phyloP scores from a whole-genome alignment of 225 moss, liverwort and hornwort species.

The Polytrichum commune region DNA sequence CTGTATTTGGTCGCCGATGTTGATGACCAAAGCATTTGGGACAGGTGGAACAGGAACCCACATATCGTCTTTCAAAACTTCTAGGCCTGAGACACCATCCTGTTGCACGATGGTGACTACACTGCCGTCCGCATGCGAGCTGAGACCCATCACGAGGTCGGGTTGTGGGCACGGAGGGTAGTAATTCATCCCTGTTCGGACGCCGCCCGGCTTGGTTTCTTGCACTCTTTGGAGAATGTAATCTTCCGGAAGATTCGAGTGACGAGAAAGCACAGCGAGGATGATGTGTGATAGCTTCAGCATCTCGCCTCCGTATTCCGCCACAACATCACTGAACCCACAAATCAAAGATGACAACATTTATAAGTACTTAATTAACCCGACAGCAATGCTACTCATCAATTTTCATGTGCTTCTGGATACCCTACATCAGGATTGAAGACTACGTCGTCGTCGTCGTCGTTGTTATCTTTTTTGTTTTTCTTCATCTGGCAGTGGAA shows the following conservation, averaged over 20 bases:
- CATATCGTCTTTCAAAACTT: slow-evolving; percentile 30
- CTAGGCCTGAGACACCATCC: slow-evolving; percentile 20
- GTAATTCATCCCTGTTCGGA: slow-evolving; percentile 40
- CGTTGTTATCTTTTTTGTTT: neutral
- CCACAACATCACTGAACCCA: slow-evolving; percentile 22
- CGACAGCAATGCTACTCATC: too few relatives aligned
- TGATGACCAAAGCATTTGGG: slow-evolving; percentile 27
- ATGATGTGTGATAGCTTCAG: slow-evolving; percentile 28
- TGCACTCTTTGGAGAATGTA: slow-evolving; percentile 21
- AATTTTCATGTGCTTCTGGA: too few relatives aligned
- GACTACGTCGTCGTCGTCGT: too few relatives aligned
- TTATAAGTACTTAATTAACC: too few relatives aligned
- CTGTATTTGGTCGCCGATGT: slow-evolving; percentile 40
- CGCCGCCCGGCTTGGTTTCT: slow-evolving; percentile 16
- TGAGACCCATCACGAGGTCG: slow-evolving; percentile 37
- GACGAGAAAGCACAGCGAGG: slow-evolving; percentile 18
- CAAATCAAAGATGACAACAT: too few relatives aligned
- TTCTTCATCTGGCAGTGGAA: neutral
- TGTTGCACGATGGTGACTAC: slow-evolving; percentile 34
- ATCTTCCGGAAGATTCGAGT: slow-evolving; percentile 18
- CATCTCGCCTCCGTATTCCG: slow-evolving; percentile 22
- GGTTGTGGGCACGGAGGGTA: slow-evolving; percentile 41
- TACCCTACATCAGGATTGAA: too few relatives aligned
- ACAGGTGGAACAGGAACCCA: slow-evolving; percentile 35
- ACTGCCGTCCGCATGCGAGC: slow-evolving; percentile 34